Percentiles rank a stretch among this genome's conserved stretches.
These are phyloP conservation scores for Panaeolus papilionaceus DNA, from an alignment of 768 basidiomycete species.

Conservation along the genomic window DNA sequence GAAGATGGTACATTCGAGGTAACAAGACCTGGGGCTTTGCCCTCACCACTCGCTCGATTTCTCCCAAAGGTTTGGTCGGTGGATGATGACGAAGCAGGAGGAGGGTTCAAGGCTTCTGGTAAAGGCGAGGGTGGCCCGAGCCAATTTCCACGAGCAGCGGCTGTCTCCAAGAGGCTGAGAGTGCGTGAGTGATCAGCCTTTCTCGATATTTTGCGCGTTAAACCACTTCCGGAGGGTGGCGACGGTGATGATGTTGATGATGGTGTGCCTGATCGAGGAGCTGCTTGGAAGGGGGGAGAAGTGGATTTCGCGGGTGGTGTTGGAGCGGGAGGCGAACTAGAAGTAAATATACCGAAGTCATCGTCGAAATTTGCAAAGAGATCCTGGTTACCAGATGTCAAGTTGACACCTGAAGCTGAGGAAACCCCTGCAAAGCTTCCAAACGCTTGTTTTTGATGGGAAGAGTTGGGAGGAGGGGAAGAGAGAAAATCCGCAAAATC, in stretches of 20 bases:
- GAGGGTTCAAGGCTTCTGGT: conserved; percentile 46
- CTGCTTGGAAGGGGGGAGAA: conserved; percentile 27
- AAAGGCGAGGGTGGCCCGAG: conserved; percentile 54
- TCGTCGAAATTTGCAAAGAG: conserved; percentile 4
- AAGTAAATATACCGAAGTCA: conserved; percentile 25
- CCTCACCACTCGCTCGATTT: background rate
- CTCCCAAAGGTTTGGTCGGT: background rate
- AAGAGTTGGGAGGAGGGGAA: conserved; percentile 34
- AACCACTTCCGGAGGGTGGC: conserved; percentile 19
- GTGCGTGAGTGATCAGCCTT: conserved; percentile 62
- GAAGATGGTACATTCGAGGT: conserved; percentile 33
- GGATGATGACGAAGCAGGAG: conserved; percentile 20
- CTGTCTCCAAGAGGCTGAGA: conserved; percentile 60
- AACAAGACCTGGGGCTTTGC: conserved; percentile 10
- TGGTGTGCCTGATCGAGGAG: conserved; percentile 4
- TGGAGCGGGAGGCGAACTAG: conserved; percentile 19
- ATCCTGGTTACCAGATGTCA: conserved; percentile 7
- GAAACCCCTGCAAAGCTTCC: conserved; percentile 11
- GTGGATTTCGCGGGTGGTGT: conserved; percentile 21
- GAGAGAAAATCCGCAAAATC: conserved; percentile 61
- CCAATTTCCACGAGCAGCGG: conserved; percentile 58
- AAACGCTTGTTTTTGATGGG: conserved; percentile 23
- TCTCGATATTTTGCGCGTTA: conserved; percentile 38
- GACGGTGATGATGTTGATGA: conserved; percentile 18
- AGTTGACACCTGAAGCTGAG: background rate